A percentile compares a stretch with the other conserved stretches of the same genome.
These are phyloP conservation scores for Patellifolia procumbens DNA, from an alignment of 179 eudicot species.

Conservation along the genomic window DNA sequence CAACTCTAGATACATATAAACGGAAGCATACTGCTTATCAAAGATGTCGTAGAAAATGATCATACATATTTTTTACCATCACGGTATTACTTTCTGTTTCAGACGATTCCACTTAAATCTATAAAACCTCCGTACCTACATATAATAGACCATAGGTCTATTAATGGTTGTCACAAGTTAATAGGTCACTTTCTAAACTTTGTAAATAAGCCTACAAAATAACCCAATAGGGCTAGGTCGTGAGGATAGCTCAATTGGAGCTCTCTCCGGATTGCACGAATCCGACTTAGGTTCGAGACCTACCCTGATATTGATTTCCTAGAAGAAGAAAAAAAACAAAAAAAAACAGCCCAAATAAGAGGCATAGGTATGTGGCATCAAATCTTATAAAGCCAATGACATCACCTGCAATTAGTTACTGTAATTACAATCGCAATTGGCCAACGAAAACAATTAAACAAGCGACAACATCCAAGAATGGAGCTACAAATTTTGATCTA, in stretches of 20 bases:
- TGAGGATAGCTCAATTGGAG: not conserved
- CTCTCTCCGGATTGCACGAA: not conserved
- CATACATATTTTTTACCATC: no score
- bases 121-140: no score
- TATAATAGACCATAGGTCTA: no score
- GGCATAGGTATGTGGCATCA: not conserved
- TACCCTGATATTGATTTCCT: no score
- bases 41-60: not conserved
- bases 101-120: not conserved
- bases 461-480: not conserved
- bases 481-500: not conserved
- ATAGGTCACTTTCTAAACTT: not conserved
- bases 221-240: not conserved
- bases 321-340: no score
- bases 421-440: no score
- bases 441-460: no score
- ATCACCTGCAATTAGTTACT: no score
- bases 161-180: not conserved
- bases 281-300: no score
- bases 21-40: no score
- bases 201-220: not conserved
- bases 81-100: not conserved
- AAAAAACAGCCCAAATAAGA: no score
- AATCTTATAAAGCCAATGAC: not conserved
- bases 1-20: not conserved